Evolutionary conservation across 352 stramenopile species (phyloP).

Genomic region (Globisporangium emineosum): DNA sequence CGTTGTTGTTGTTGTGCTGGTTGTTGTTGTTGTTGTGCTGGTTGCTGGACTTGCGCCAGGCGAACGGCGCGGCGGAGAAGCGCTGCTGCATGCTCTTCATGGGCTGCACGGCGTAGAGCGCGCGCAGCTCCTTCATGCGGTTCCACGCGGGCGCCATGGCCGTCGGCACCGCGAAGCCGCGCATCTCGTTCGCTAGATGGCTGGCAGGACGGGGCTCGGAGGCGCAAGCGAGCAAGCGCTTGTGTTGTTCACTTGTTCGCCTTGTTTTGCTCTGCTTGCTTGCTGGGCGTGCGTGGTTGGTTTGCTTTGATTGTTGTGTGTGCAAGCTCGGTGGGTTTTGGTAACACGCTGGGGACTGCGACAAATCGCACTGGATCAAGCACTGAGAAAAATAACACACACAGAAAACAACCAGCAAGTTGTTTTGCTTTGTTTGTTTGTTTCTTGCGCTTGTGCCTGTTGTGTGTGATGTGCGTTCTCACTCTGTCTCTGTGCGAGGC

Average conservation of each 20-base stretch:
- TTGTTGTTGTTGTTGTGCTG: slow-evolving; percentile 12
- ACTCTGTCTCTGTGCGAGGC: neutral
- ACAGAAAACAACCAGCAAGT: slow-evolving; percentile 8
- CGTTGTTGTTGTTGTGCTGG: slow-evolving; percentile 21
- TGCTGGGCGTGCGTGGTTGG: neutral
- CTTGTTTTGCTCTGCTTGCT: neutral
- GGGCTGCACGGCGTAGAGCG: slow-evolving; percentile 24
- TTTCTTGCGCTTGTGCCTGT: neutral
- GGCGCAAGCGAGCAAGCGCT: neutral
- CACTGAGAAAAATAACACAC: slow-evolving; percentile 7
- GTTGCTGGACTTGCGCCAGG: slow-evolving; percentile 24
- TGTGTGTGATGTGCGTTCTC: neutral
- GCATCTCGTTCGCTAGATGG: slow-evolving; percentile 4
- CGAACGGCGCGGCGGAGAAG: slow-evolving; percentile 32
- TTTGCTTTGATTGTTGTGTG: neutral
- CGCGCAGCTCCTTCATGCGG: slow-evolving; percentile 35
- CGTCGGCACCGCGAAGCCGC: slow-evolving; percentile 17
- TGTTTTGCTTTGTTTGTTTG: neutral
- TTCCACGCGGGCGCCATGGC: slow-evolving; percentile 41
- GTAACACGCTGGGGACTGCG: neutral
- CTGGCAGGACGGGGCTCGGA: neutral
- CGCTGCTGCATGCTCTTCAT: slow-evolving; percentile 20
- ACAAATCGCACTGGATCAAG: slow-evolving; percentile 12
- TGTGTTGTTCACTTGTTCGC: neutral
- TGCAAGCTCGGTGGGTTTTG: neutral